A percentile compares a stretch with the other conserved stretches of the same genome.
Conservation (phyloP, 2,329 filamentous ascomycete species). For the Colletotrichum destructivum region DNA sequence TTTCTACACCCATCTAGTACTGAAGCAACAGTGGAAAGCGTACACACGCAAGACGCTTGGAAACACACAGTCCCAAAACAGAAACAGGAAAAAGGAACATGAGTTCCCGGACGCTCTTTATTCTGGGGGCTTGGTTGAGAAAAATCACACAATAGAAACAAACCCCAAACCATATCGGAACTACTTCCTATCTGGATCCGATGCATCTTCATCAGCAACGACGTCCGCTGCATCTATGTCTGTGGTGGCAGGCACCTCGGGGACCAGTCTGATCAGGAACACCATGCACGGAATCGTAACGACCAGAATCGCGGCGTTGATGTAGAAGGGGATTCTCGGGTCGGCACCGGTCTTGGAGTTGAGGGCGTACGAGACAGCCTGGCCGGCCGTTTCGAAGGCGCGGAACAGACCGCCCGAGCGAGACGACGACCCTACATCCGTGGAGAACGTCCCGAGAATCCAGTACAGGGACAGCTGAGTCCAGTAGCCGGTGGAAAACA, state of each 20-base stretch:
- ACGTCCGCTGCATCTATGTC: slow-evolving; percentile 31
- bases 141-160: too few relatives aligned
- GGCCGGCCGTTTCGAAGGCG: slow-evolving; percentile 49
- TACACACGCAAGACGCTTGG: too few relatives aligned
- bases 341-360: slow-evolving; percentile 45
- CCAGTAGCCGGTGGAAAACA: slow-evolving; percentile 31
- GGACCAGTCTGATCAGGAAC: slow-evolving; percentile 27
- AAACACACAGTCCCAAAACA: too few relatives aligned
- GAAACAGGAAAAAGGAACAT: too few relatives aligned
- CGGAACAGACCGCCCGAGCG: slow-evolving; percentile 50
- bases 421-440: slow-evolving; percentile 50
- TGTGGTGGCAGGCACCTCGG: slow-evolving; percentile 21
- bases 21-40: too few relatives aligned
- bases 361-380: slow-evolving; percentile 50
- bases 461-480: slow-evolving; percentile 50
- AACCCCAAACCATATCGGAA: neutral
- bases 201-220: neutral
- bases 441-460: slow-evolving; percentile 55
- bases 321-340: slow-evolving; percentile 9
- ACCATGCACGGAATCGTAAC: slow-evolving; percentile 28
- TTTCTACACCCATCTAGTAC: too few relatives aligned
- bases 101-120: too few relatives aligned
- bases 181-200: slow-evolving; percentile 12
- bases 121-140: neutral
- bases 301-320: slow-evolving; percentile 19